Evolutionary conservation across 805 yeast genomes (phyloP).

Genomic region (Torulaspora microellipsoides): DNA sequence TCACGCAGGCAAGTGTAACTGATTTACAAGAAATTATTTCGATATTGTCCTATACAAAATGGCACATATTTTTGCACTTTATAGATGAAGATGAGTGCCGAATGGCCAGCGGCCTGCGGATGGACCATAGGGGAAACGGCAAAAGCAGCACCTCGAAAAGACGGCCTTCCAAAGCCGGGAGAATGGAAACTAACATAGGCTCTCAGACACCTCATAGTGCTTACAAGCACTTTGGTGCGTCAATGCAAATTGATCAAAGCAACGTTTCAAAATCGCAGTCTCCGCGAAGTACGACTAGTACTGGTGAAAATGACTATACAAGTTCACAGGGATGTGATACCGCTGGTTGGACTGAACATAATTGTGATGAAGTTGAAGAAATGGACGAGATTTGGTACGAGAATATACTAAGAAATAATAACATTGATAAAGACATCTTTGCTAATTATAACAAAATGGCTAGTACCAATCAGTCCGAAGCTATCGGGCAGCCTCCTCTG

Average conservation of each 20-base stretch:
- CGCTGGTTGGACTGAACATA: not conserved
- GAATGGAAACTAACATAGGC: not conserved
- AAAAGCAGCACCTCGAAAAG: not conserved
- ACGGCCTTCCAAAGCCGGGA: not conserved
- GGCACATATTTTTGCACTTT: conserved; percentile 11
- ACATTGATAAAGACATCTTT: not conserved
- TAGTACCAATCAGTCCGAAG: not conserved
- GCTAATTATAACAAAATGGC: not conserved
- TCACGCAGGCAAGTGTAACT: conserved; percentile 14
- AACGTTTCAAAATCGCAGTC: not conserved
- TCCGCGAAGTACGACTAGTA: not conserved
- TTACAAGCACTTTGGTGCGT: not conserved
- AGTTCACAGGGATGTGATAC: not conserved
- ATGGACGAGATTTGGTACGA: conserved; percentile 13
- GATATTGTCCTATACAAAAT: conserved; percentile 12
- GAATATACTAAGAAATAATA: conserved; percentile 4
- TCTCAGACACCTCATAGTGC: not conserved
- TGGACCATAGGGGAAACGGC: not conserved
- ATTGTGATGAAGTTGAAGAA: conserved; percentile 8
- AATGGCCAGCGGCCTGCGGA: conserved; percentile 7
- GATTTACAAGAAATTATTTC: conserved; percentile 24
- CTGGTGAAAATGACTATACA: not conserved
- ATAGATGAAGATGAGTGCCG: conserved; percentile 7
- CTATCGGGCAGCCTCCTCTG: not conserved
- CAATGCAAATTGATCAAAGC: not conserved